Percentiles rank a stretch among this genome's conserved stretches.
Conservation (phyloP, 1,139 yeast genomes). For the Chernovozyma sophiae-reginae region DNA sequence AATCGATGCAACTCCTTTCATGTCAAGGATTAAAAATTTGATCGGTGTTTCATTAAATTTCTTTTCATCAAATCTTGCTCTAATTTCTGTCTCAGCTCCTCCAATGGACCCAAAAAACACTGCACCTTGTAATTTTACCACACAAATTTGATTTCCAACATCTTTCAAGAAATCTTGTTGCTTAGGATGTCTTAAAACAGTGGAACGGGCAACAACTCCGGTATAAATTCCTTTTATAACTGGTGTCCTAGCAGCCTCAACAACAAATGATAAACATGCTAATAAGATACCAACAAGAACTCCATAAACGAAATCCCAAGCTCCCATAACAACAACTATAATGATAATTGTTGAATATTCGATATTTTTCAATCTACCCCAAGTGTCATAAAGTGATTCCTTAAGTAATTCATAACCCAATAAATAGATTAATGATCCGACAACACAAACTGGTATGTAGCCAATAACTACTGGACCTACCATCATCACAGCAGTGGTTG, state of each 20-base stretch:
- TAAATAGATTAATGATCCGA: conserved; percentile 84
- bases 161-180: conserved; percentile 81
- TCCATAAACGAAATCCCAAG: conserved; percentile 91
- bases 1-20: conserved; percentile 73
- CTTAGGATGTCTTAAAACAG: conserved; percentile 86
- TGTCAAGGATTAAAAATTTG: conserved; percentile 77
- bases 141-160: conserved; percentile 88
- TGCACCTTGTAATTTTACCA: conserved; percentile 81
- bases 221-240: conserved; percentile 80
- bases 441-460: conserved; percentile 90
- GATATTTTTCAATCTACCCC: conserved; percentile 66
- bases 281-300: conserved; percentile 84
- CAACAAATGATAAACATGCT: conserved; percentile 89
- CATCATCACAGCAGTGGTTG: conserved; percentile 76
- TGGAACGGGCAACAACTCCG: conserved; percentile 86
- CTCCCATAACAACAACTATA: conserved; percentile 91
- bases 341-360: conserved; percentile 82
- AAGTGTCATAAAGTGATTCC: conserved; percentile 83
- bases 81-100: conserved; percentile 74
- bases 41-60: conserved; percentile 54
- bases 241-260: conserved; percentile 82
- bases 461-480: conserved; percentile 94
- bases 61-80: conserved; percentile 61
- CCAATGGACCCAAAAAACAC: conserved; percentile 94
- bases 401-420: conserved; percentile 85